Percentiles rank a stretch among this genome's conserved stretches.
Evolutionary conservation across 192 early-diverging fungal genomes (phyloP).

Genomic region (Mortierella hygrophila): DNA sequence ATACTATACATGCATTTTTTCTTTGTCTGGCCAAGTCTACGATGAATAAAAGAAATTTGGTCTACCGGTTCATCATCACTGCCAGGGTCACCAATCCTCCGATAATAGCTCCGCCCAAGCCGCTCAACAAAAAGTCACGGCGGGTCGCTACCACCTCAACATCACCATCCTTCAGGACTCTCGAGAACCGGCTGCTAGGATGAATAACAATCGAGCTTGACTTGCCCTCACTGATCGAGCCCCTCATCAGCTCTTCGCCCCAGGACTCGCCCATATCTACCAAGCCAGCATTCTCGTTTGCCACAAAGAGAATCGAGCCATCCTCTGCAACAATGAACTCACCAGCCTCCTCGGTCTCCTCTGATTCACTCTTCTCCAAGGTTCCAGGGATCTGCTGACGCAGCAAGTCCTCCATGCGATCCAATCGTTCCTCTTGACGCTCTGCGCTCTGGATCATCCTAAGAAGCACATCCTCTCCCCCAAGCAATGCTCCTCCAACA

Average conservation of each 20-base stretch:
- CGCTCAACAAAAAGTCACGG: conserved; percentile 40
- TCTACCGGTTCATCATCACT: conserved; percentile 44
- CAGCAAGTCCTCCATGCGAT: conserved; percentile 34
- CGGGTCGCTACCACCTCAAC: conserved; percentile 31
- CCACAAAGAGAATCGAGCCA: conserved; percentile 22
- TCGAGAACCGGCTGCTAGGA: conserved; percentile 11
- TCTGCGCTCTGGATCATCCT: conserved; percentile 44
- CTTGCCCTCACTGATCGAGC: neutral
- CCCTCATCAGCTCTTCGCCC: conserved; percentile 12
- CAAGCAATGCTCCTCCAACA: conserved; percentile 40
- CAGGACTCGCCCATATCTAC: conserved; percentile 29
- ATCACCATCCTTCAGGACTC: conserved; percentile 34
- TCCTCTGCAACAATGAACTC: conserved; percentile 24
- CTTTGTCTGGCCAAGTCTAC: neutral
- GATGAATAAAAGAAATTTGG: neutral
- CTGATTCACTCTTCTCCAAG: neutral
- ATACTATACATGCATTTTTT: neutral
- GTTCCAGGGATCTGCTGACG: conserved; percentile 6
- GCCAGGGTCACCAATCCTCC: conserved; percentile 41
- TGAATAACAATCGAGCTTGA: neutral
- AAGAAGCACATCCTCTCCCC: conserved; percentile 40
- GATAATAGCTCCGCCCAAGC: conserved; percentile 39
- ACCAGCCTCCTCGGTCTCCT: conserved; percentile 3
- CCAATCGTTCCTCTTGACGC: conserved; percentile 42
- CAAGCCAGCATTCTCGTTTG: neutral